Base-by-base conservation (phyloP, 1,284 basidiomycete genomes). In the Apiotrichum veenhuisii region DNA sequence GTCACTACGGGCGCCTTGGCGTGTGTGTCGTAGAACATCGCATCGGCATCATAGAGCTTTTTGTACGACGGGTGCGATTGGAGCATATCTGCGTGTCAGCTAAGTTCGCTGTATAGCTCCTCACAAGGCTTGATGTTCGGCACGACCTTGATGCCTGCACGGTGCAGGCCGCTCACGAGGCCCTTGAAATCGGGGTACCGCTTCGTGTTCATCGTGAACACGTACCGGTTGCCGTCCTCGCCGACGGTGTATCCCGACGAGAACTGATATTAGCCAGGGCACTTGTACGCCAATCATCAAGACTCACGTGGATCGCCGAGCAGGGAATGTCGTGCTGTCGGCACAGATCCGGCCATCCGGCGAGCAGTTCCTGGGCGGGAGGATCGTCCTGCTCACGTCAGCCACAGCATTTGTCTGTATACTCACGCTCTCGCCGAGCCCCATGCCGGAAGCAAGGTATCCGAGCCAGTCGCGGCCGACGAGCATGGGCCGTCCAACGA, bases 181-280 rank as follows among this genome's bases (percentile, higher is more conserved):
- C 68, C 74, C 45, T 67, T 69, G 63, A 79, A 79, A 63, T 79
- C 76, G 11, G 78, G 78, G 63, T 79, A 79, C 44, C 78, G 66
- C 48, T 68, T 63, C 45, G 62, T 73, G 68, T 78, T 78, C 72
- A 78, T 76, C 37, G 73, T 76, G 63, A 79, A 79, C 15, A 78
- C 77, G 50, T 73, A 72, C 42, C 78, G 71, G 61, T 77, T 76
- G 5, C 73, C 74, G 15, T 69, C 64, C 17, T 68, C 64, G 40
- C 69, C 74, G 41, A 73, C 77, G 0, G 77, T 78, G 66, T 79
- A 79, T 5, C 77, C 77, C 0, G 75, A 77, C 0, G 74, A 75
- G 27, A 78, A 67, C 65, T 73, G 61, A 1, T 17, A 27, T 51
- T 17, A 49, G 34, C 38, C n/a, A n/a, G n/a, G n/a, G n/a, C n/a